phyloP scores from a whole-genome alignment of 495 filamentous ascomycete genomes.

The Penicillium subrubescens region DNA sequence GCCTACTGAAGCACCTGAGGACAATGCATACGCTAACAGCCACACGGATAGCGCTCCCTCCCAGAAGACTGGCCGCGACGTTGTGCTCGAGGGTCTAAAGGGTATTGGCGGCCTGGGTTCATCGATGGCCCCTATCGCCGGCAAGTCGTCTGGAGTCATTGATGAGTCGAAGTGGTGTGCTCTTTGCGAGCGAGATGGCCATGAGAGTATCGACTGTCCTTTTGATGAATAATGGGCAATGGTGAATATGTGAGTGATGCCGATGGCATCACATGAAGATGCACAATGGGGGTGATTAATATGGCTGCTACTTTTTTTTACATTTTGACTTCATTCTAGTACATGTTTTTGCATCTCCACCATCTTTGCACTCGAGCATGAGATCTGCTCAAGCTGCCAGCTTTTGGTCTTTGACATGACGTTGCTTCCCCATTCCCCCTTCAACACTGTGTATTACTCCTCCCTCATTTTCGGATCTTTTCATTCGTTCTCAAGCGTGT shows the following conservation, averaged over 20 bases:
- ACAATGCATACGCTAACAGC: slow-evolving; percentile 19
- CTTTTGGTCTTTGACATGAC: background rate
- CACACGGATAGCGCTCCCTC: slow-evolving; percentile 24
- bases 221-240: slow-evolving; percentile 75
- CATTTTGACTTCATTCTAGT: slow-evolving; percentile 18
- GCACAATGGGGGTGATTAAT: background rate
- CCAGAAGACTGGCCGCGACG: slow-evolving; percentile 48
- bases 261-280: slow-evolving; percentile 6
- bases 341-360: slow-evolving; percentile 20
- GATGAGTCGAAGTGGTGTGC: slow-evolving; percentile 95
- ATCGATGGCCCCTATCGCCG: slow-evolving; percentile 60
- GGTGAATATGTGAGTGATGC: slow-evolving; percentile 19
- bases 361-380: slow-evolving; percentile 2
- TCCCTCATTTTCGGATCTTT: slow-evolving; percentile 12
- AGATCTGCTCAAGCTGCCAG: slow-evolving; percentile 6
- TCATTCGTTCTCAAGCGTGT: slow-evolving; percentile 13
- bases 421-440: slow-evolving; percentile 9
- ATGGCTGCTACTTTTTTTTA: slow-evolving; percentile 6
- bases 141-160: slow-evolving; percentile 76
- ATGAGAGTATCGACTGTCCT: slow-evolving; percentile 93
- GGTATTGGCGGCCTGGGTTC: slow-evolving; percentile 52
- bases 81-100: slow-evolving; percentile 65
- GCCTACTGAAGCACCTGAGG: slow-evolving; percentile 20
- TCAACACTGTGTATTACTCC: slow-evolving; percentile 26
- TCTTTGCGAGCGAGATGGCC: slow-evolving; percentile 92